Percentiles rank a stretch among this genome's conserved stretches.
These are phyloP conservation scores for Ogataea kodamae DNA, from an alignment of 805 yeast genomes.

Conservation along the genomic window DNA sequence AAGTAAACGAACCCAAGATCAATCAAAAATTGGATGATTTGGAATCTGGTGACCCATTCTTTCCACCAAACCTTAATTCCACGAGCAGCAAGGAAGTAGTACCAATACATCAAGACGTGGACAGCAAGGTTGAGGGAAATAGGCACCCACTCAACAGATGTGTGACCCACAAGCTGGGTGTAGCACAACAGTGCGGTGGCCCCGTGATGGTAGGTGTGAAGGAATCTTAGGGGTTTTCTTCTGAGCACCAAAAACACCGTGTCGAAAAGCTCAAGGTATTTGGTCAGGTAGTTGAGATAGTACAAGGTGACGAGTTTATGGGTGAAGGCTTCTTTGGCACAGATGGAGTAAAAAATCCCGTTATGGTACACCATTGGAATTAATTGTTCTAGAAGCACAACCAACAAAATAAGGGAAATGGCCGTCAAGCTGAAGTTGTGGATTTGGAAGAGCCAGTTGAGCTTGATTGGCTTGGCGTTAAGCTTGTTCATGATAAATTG, in stretches of 20 bases:
- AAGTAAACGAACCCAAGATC: conserved; percentile 90
- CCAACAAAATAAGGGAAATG: conserved; percentile 60
- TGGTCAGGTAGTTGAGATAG: conserved; percentile 88
- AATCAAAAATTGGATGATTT: conserved; percentile 86
- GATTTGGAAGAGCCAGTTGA: conserved; percentile 74
- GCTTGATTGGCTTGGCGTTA: conserved; percentile 61
- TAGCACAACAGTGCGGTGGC: conserved; percentile 94
- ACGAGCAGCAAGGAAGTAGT: conserved; percentile 88
- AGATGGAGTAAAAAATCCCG: conserved; percentile 82
- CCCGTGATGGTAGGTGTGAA: conserved; percentile 97
- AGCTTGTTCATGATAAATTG: conserved; percentile 53
- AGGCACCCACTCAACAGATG: conserved; percentile 94
- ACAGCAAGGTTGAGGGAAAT: conserved; percentile 85
- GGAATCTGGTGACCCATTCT: conserved; percentile 97
- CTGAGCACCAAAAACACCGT: conserved; percentile 88
- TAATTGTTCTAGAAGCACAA: conserved; percentile 79
- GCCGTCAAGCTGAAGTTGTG: conserved; percentile 78
- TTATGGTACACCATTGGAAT: conserved; percentile 69
- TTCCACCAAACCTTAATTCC: conserved; percentile 99
- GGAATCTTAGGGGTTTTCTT: conserved; percentile 85
- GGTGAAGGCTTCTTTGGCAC: conserved; percentile 76
- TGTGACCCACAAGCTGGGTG: conserved; percentile 86
- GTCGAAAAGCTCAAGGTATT: conserved; percentile 84
- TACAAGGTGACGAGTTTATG: conserved; percentile 78
- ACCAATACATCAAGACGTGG: conserved; percentile 96